phyloP scores from a whole-genome alignment of 169 alveolate genomes.

The Ichthyophthirius multifiliis region DNA sequence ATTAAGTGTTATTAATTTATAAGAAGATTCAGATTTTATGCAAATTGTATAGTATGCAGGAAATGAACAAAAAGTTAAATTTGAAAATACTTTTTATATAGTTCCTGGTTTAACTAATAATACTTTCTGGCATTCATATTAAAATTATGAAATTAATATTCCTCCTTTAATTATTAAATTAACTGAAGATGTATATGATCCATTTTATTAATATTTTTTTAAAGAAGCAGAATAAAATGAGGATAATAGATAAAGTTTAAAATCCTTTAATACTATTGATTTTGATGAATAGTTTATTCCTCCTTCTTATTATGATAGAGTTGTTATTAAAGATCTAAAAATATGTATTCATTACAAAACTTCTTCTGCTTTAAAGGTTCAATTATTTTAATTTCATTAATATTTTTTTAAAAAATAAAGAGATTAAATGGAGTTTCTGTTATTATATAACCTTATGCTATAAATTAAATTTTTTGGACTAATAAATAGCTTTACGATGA shows the following conservation, averaged over 20 bases:
- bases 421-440: slow-evolving; percentile 18
- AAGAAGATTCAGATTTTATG: neutral
- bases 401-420: neutral
- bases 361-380: neutral
- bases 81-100: neutral
- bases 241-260: too few relatives aligned
- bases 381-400: neutral
- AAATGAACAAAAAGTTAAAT: neutral
- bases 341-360: neutral
- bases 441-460: neutral
- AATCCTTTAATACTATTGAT: too few relatives aligned
- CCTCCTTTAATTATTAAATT: neutral
- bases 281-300: neutral
- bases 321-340: neutral
- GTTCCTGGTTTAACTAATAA: neutral
- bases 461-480: neutral
- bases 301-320: neutral
- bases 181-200: neutral
- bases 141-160: neutral
- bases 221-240: too few relatives aligned
- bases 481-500: neutral
- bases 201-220: neutral
- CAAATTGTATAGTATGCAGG: neutral
- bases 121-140: neutral
- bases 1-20: neutral